phyloP scores from a whole-genome alignment of 495 filamentous ascomycete species.

The Acidomyces sp. region DNA sequence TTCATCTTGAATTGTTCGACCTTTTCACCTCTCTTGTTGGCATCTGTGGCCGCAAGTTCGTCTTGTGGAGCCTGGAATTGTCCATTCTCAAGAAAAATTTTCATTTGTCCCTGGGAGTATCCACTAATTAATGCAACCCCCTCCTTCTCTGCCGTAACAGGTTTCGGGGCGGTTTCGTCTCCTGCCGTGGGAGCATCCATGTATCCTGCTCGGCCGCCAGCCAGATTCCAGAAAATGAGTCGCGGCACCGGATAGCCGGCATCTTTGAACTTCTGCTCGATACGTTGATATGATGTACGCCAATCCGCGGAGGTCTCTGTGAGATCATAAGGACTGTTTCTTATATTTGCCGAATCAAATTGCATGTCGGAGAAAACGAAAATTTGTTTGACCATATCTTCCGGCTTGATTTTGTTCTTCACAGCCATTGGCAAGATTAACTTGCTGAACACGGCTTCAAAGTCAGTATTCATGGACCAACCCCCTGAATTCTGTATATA shows the following conservation, averaged over 20 bases:
- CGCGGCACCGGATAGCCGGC: slow-evolving; percentile 37
- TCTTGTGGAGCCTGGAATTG: slow-evolving; percentile 29
- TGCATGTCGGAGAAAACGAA: slow-evolving; percentile 40
- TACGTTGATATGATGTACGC: slow-evolving; percentile 30
- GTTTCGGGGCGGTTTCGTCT: slow-evolving; percentile 29
- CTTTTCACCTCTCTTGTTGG: slow-evolving; percentile 19
- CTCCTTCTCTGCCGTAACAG: slow-evolving; percentile 26
- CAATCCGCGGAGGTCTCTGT: slow-evolving; percentile 11
- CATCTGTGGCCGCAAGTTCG: slow-evolving; percentile 23
- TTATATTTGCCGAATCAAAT: slow-evolving; percentile 30
- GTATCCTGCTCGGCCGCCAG: slow-evolving; percentile 26
- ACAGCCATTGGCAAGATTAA: slow-evolving; percentile 35
- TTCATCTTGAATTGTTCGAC: slow-evolving; percentile 23
- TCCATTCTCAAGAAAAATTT: slow-evolving; percentile 35
- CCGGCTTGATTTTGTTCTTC: slow-evolving; percentile 27
- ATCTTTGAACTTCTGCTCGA: slow-evolving; percentile 27
- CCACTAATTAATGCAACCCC: slow-evolving; percentile 34
- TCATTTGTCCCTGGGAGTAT: slow-evolving; percentile 37
- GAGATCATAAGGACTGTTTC: no score
- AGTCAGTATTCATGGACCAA: slow-evolving; percentile 33
- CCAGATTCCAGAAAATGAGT: slow-evolving; percentile 40
- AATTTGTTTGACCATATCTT: slow-evolving; percentile 38
- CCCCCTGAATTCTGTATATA: slow-evolving; percentile 13
- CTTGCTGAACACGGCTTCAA: slow-evolving; percentile 33
- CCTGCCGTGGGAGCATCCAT: background rate